A percentile compares a stretch with the other conserved stretches of the same genome.
Evolutionary conservation across 441 rosid genomes (phyloP).

Genomic region (Aquilaria agallochum): DNA sequence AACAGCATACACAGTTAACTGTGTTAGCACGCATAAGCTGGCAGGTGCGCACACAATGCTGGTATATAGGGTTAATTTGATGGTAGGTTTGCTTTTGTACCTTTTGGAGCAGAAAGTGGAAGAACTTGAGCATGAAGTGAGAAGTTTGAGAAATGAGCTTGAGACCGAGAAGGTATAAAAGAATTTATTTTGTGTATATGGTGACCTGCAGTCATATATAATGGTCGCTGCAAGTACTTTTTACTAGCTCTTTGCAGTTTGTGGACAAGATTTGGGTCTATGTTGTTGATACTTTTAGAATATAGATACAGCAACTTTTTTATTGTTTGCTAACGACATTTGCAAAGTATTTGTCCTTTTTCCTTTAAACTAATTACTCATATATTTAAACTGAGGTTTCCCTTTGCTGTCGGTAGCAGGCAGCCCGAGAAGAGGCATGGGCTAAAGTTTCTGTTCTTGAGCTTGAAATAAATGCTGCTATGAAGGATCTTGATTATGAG

Average conservation of each 20-base stretch:
- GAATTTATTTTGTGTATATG: conserved; percentile 17
- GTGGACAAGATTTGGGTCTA: not conserved
- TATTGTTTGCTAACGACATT: too few relatives aligned
- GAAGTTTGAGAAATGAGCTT: conserved; percentile 58
- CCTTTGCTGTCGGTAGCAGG: conserved; percentile 84
- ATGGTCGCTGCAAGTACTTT: too few relatives aligned
- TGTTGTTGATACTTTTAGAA: conserved; percentile 1
- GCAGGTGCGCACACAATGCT: conserved; percentile 3
- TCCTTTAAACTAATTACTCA: not conserved
- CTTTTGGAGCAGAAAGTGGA: conserved; percentile 61
- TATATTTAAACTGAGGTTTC: conserved; percentile 56
- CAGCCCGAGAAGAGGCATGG: conserved; percentile 98
- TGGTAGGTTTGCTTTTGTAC: conserved; percentile 14
- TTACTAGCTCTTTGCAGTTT: too few relatives aligned
- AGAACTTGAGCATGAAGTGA: conserved; percentile 70
- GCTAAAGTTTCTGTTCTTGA: conserved; percentile 88
- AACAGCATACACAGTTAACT: not conserved
- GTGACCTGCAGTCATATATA: not conserved
- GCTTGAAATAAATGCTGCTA: conserved; percentile 76
- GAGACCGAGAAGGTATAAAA: conserved; percentile 82
- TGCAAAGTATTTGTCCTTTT: too few relatives aligned
- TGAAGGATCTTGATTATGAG: conserved; percentile 90
- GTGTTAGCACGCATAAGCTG: not conserved
- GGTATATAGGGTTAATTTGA: conserved; percentile 9
- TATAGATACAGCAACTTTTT: not conserved